Base-by-base conservation (phyloP, 2,329 filamentous ascomycete species). In the Ceratocystis harringtonii region DNA sequence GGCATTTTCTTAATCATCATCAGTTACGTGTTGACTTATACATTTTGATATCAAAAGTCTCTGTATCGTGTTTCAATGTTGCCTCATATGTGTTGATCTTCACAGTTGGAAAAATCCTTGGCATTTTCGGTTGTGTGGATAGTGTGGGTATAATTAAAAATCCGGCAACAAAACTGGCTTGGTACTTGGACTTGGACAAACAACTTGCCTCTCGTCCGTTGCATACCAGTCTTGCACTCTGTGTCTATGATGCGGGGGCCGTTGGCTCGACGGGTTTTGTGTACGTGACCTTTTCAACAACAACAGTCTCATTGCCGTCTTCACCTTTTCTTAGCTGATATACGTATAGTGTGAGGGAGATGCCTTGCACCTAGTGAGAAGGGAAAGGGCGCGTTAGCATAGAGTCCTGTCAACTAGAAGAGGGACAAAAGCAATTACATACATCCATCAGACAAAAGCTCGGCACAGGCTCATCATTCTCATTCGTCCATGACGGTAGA, bases 361-460 rank as follows among this genome's bases (percentile, higher is more conserved):
- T 95, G 41, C 92, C 92, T 83, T 97, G 92, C 44, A 95, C 90
- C 90, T 95, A 55, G 30, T n/a, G 17, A 5, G 22, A 6, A 41
- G 3, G 36, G 36, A 41, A 41, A 15, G 36, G 36, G 36, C 10
- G 25, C 32, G 32, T 66, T 61, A 64, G 43, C 45, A 48, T 17
- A 2, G n/a, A 30, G 41, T 50, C 15, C 19, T 25, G 25, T 52
- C 41, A 2, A 22, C 19, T 5, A 32, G n/a, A 28, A 19, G 4
- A 17, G 8, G 36, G 41, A 10, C 25, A 63, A 12, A 30, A 65
- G 19, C n/a, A 7, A 62, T 65, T 58, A 87, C 90, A 79, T 75
- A 96, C 92, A 82, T 97, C 92, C 92, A 97, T 96, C 75, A 97
- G 77, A 73, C 94, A 96, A 76, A 97, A 96, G 74, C 91, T 96